phyloP scores from a whole-genome alignment of 352 stramenopile species.

The Phytophthora colocasiae region DNA sequence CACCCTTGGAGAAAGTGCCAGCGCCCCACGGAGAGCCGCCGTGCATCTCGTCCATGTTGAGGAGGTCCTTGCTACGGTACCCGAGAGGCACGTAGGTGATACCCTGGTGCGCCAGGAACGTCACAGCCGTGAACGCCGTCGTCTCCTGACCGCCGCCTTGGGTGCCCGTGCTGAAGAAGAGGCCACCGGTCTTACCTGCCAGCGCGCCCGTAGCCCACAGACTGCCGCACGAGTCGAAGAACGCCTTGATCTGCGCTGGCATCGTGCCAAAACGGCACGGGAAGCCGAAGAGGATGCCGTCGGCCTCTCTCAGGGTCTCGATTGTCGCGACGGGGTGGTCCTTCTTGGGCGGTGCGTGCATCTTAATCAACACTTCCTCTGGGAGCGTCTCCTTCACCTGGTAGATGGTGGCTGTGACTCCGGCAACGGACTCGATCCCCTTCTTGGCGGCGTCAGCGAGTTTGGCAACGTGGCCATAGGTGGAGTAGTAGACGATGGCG shows the following conservation, averaged over 20 bases:
- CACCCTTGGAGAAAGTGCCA: background rate
- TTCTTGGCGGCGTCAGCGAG: background rate
- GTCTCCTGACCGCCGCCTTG: background rate
- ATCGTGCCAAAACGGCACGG: background rate
- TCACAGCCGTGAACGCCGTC: constrained; percentile 1
- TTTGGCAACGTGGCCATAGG: background rate
- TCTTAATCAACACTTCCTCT: background rate
- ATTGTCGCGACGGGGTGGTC: background rate
- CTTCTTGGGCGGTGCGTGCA: background rate
- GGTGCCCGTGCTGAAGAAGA: constrained; percentile 3
- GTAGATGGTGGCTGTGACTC: background rate
- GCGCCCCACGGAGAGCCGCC: background rate
- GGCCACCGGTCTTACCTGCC: background rate
- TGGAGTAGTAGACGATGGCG: background rate
- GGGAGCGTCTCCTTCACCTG: background rate
- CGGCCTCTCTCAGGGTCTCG: background rate
- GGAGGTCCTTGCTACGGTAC: background rate
- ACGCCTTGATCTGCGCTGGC: constrained; percentile 1
- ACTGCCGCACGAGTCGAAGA: constrained; percentile 1
- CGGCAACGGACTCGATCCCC: background rate
- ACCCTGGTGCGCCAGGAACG: constrained; percentile 3
- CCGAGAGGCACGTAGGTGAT: background rate
- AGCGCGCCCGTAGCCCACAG: background rate
- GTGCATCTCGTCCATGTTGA: constrained; percentile 5
- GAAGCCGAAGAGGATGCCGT: constrained; percentile 8